Base-by-base conservation (phyloP, 2,329 filamentous ascomycete species). In the Didymellaceae sp. region DNA sequence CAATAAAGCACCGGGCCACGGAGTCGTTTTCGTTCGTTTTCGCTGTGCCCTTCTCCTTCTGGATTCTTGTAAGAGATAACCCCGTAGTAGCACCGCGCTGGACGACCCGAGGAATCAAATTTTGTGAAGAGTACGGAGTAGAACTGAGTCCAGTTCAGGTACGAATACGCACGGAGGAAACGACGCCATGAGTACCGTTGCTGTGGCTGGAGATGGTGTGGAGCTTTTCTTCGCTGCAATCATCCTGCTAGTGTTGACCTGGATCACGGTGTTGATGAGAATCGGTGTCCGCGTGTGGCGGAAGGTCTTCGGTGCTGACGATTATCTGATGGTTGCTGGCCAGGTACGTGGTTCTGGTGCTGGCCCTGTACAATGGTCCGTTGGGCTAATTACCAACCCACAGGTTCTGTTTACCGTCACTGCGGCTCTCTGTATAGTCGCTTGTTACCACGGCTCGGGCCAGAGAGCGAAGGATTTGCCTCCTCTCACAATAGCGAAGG, bases 331-430 rank as follows among this genome's bases (percentile, higher is more conserved):
- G 60, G 18, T 58, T 2, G 34, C 46, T 10, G 60, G 58, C 28
- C 52, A 55, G 24, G 59, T 62, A 52, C 44, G 58, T 55, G 11
- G 33, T 33, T 14, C 3, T n/a, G 16, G n/a, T n/a, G n/a, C n/a
- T n/a, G n/a, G n/a, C n/a, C n/a, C n/a, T n/a, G n/a, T n/a, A n/a
- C n/a, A n/a, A n/a, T n/a, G n/a, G n/a, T n/a, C n/a, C n/a, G n/a
- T n/a, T n/a, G n/a, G n/a, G n/a, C n/a, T n/a, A n/a, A n/a, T n/a
- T n/a, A n/a, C n/a, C n/a, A n/a, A n/a, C n/a, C n/a, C n/a, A n/a
- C 22, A 63, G 58, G 25, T 55, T 20, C 42, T 62, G 13, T 61
- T 61, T 17, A 51, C 59, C 1, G 52, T 61, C 10, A 63, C 58
- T 21, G 60, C 58, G 16, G 47, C 48, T 22, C 54, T 62, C 8